Evolutionary conservation across 1,284 basidiomycete species (phyloP), one percentile per base, ranked within the genome.

Genomic region (Pisolithus thermaeus): DNA sequence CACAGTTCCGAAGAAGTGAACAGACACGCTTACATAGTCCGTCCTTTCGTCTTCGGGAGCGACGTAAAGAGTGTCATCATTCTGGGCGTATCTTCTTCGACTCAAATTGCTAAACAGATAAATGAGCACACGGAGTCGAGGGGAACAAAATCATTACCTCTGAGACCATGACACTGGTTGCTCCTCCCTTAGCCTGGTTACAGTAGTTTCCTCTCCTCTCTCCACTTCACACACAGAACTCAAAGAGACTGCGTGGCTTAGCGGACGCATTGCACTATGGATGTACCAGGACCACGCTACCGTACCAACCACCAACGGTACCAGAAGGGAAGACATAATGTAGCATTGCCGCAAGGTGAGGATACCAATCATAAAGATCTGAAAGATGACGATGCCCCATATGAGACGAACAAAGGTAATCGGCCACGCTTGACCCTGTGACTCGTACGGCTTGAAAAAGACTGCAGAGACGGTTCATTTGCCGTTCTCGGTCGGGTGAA

Each of bases 1-100:
- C 47, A 1, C 37, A 2, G 9, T 42, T 42, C 11, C 20, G 6
- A 30, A 57, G 53, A 45, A 39, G 28, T 16, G 7, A 39, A 25
- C n/a, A 6, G 4, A 39, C 2, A 12, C 32, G 65, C 83, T 55
- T 58, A 89, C 88, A 67, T 94, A 97, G 71, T 97, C 92, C 12
- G 93, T 97, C 32, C 87, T 76, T 54, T 89, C 84, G 63, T 95
- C 92, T 61, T 92, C 88, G 0, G 91, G 91, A 4, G 92, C 95
- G 37, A 97, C 91, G 64, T 97, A 97, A 28, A 97, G 68, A 2
- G 91, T 95, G 59, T 97, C 95, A 62, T 97, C 94, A 63, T 95
- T 93, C 62, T 92, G 84, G 1, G 89, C 89, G 64, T 96, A 96
- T 55, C 92, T 75, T 52, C 87, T 78, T 52, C 87, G 80, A 61